Conservation (phyloP, 139 green algal species). For the Chlamydomonas incerta region DNA sequence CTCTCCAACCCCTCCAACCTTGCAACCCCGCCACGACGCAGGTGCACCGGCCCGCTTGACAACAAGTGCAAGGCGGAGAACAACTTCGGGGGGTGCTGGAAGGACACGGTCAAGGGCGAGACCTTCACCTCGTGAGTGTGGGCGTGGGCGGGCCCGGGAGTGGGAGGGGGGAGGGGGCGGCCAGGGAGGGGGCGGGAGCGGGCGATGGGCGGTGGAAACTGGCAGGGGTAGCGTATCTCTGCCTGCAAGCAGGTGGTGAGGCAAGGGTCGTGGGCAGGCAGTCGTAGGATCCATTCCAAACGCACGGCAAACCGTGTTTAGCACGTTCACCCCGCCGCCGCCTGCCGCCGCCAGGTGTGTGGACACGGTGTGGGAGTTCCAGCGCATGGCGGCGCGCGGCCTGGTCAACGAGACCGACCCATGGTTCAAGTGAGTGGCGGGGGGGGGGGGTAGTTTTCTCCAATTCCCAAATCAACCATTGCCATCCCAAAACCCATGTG, state of each 20-base stretch:
- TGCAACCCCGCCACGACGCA: slow-evolving; percentile 20
- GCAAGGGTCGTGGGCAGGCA: no score
- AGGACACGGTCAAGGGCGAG: slow-evolving; percentile 20
- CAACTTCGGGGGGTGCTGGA: slow-evolving; percentile 76
- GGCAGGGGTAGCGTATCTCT: no score
- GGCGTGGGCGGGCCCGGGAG: no score
- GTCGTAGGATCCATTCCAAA: no score
- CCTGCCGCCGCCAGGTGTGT: slow-evolving; percentile 53
- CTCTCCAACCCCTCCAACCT: neutral
- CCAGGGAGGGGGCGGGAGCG: neutral
- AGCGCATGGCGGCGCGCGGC: slow-evolving; percentile 33
- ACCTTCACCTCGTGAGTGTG: slow-evolving; percentile 1
- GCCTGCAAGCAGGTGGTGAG: no score
- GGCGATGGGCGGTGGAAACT: no score
- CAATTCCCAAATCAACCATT: no score
- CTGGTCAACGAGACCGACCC: slow-evolving; percentile 31
- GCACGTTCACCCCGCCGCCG: neutral
- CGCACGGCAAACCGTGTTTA: no score
- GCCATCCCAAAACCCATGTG: no score
- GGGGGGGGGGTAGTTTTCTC: no score
- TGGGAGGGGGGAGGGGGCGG: slow-evolving; percentile 42
- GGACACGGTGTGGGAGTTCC: slow-evolving; percentile 65
- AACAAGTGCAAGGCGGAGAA: slow-evolving; percentile 69
- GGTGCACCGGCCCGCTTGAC: slow-evolving; percentile 70
- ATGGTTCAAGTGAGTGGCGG: slow-evolving; percentile 1